phyloP scores from a whole-genome alignment of 768 basidiomycete genomes.

The Xanthoconium stramineum region DNA sequence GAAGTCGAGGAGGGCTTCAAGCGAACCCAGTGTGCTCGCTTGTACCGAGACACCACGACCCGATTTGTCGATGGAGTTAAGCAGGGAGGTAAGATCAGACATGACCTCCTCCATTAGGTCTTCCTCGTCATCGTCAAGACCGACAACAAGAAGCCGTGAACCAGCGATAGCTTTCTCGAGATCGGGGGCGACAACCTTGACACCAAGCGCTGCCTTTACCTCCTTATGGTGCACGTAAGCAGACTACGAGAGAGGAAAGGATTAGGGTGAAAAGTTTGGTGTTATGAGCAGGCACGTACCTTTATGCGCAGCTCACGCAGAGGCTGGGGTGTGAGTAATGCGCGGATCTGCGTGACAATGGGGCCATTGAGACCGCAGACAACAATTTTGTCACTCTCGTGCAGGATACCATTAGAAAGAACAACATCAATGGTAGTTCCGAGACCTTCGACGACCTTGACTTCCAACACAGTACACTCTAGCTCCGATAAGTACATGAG shows the following conservation, averaged over 20 bases:
- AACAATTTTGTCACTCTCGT: conserved; percentile 91
- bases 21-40: conserved; percentile 92
- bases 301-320: conserved; percentile 94
- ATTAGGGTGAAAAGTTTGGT: conserved; percentile 1
- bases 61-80: conserved; percentile 89
- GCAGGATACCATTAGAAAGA: conserved; percentile 88
- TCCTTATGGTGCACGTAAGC: conserved; percentile 96
- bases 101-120: conserved; percentile 93
- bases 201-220: conserved; percentile 94
- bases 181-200: conserved; percentile 93
- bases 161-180: conserved; percentile 98
- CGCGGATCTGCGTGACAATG: conserved; percentile 92
- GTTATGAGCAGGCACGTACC: conserved; percentile 40
- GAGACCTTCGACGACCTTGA: conserved; percentile 97
- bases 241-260: conserved; percentile 48
- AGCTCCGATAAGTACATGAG: conserved; percentile 98
- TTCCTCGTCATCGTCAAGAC: conserved; percentile 96
- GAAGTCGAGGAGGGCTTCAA: conserved; percentile 96
- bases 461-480: conserved; percentile 97
- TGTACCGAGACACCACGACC: conserved; percentile 98
- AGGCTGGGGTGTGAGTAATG: conserved; percentile 93
- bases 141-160: conserved; percentile 86
- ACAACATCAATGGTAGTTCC: conserved; percentile 98
- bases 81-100: conserved; percentile 87
- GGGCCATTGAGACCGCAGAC: conserved; percentile 97